Base-by-base conservation (phyloP, 208 protist genomes). In the Trichomonas tenax region DNA sequence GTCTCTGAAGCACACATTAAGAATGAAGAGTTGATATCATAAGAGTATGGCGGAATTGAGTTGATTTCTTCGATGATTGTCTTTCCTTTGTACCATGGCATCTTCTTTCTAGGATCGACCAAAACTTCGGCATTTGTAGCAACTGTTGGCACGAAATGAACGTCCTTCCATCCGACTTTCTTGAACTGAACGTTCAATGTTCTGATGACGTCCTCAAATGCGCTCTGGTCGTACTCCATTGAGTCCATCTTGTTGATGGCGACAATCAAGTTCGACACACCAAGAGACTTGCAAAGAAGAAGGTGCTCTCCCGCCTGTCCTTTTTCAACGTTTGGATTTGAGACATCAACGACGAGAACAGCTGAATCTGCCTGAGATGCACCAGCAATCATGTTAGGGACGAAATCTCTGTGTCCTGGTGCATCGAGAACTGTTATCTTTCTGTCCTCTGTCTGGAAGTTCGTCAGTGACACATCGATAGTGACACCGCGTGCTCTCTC, bases 241-340 rank as follows among this genome's bases (percentile, higher is more conserved):
- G 98, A 98, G 97, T 99, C 99, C 99, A 99, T 99, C 97, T 99
- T 99, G 98, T 99, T 99, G 96, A 99, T 98, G 23, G 98, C 98
- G 51, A 99, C 98, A 58, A 99, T 98, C 3, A 97, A 98, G 96
- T 98, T 98, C 89, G 98, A 98, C 81, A 99, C 98, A 72, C 99
- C 99, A 96, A 99, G 98, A 45, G 99, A 99, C 96, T 99, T 99
- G 58, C 99, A 98, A 2, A 99, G 98, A 97, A 99, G 98, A 8
- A 99, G 98, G 97, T 99, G 99, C 98, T 99, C 99, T 46, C 99
- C 98, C 0, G 99, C 99, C 98, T 99, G 99, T 36, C 99, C 99
- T 84, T 98, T 99, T 95, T 98, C 98, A 63, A 99, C 99, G 95
- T 98, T 98, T 90, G 98, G 99, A 93, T 93, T 93, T 81, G 99